Base-by-base conservation (phyloP, 352 stramenopile species). In the Globisporangium splendens region DNA sequence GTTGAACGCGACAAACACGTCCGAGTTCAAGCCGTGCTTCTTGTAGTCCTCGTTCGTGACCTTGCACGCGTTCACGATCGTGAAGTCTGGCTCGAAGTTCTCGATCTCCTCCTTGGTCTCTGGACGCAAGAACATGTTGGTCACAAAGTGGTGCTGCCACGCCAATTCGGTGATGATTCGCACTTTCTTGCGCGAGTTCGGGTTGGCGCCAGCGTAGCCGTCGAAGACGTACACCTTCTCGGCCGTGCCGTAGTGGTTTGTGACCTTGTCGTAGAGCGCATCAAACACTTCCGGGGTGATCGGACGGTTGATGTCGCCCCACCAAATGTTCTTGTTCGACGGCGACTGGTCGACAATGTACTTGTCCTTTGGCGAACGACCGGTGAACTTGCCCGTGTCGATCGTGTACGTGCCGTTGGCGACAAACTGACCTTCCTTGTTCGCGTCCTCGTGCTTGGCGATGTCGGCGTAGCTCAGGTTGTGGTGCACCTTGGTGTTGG, bases 301-400 rank as follows among this genome's bases (percentile, higher is more conserved):
- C 35, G 91, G 82, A 60, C 98, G 89, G 81, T 99, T 99, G 60
- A 99, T 93, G 49, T 97, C 83, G 18, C 96, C 95, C 96, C 96
- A 99, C 83, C 97, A 98, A 64, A 99, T 95, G 73, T 98, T 95
- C 61, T 96, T 86, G 50, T 85, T 96, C 49, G 81, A 95, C 24
- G 87, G 87, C 42, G 69, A 69, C 70, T 98, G 93, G 65, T 97
- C 84, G 21, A 99, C 97, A 57, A 99, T 93, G 79, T 92, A 99
- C 79, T 98, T 99, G 83, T 99, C 96, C 81, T 98, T 98, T 55
- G 97, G 97, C 67, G 93, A 98, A 53, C 96, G 92, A 61, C 97
- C 97, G 18, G 97, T 99, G 80, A 98, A 99, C 73, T 98, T 98
- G 62, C 97, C 96, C 51, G 97, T 99, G 73, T 99, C 96, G 50